A percentile compares a stretch with the other conserved stretches of the same genome.
Evolutionary conservation across 192 early-diverging fungal genomes (phyloP).

Genomic region (Borealophlyctis nickersoniae): DNA sequence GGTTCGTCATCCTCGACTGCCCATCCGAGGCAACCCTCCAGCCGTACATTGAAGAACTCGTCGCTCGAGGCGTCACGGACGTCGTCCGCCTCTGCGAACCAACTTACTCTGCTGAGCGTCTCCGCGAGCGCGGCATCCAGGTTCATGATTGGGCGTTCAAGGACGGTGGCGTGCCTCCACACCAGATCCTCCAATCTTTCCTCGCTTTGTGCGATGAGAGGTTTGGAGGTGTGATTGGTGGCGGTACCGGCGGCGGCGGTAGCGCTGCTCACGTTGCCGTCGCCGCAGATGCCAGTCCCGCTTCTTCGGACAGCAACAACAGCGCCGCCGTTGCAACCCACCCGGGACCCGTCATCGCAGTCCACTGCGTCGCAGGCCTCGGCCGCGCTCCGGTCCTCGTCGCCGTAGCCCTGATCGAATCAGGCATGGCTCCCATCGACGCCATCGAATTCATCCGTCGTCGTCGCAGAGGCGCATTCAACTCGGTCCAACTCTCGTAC

Average conservation of each 20-base stretch:
- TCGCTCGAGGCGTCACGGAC: slow-evolving; percentile 70
- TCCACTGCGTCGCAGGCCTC: slow-evolving; percentile 94
- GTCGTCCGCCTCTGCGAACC: slow-evolving; percentile 91
- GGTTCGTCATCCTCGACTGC: slow-evolving; percentile 92
- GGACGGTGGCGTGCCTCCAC: slow-evolving; percentile 64
- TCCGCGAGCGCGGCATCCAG: slow-evolving; percentile 59
- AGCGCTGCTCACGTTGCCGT: no score
- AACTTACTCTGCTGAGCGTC: slow-evolving; percentile 65
- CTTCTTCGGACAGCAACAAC: background rate
- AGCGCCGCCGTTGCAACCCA: slow-evolving; percentile 8
- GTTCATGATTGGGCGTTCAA: slow-evolving; percentile 91
- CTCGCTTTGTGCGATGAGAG: slow-evolving; percentile 62
- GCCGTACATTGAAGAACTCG: slow-evolving; percentile 71
- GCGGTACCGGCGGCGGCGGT: slow-evolving; percentile 23
- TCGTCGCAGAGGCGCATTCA: slow-evolving; percentile 71
- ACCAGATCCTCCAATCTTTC: slow-evolving; percentile 46
- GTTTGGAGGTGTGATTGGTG: slow-evolving; percentile 43
- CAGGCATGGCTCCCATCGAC: slow-evolving; percentile 74
- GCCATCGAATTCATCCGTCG: slow-evolving; percentile 69
- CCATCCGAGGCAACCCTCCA: slow-evolving; percentile 78
- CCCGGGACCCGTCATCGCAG: slow-evolving; percentile 26
- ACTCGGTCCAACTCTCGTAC: slow-evolving; percentile 73
- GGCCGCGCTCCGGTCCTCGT: slow-evolving; percentile 93
- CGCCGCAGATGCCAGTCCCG: no score
- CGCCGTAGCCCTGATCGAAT: slow-evolving; percentile 77